phyloP scores from a whole-genome alignment of 495 filamentous ascomycete species.

The Daldinia bambusicola region DNA sequence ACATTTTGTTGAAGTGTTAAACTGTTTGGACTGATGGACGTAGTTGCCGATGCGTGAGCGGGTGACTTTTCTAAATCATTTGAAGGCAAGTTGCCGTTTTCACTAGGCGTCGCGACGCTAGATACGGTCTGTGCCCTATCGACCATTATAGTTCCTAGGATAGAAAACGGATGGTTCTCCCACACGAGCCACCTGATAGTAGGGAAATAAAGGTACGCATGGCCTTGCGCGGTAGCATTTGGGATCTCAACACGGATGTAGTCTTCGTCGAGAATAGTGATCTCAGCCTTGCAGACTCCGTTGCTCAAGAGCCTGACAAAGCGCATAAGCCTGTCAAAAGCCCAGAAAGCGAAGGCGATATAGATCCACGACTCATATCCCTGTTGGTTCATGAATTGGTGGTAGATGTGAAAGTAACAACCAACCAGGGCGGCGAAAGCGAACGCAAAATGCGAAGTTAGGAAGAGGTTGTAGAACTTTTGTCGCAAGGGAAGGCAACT shows the following conservation, averaged over 20 bases:
- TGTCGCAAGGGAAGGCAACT: slow-evolving; percentile 37
- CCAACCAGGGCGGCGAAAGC: slow-evolving; percentile 45
- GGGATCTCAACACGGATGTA: slow-evolving; percentile 53
- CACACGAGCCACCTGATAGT: slow-evolving; percentile 52
- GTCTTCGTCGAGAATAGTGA: slow-evolving; percentile 50
- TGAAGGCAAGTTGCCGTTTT: background rate
- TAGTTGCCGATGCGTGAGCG: background rate
- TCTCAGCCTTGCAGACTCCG: slow-evolving; percentile 46
- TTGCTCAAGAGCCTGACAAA: slow-evolving; percentile 47
- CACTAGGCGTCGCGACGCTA: background rate
- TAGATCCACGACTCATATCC: slow-evolving; percentile 58
- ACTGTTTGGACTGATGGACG: background rate
- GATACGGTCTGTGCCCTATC: slow-evolving; percentile 6
- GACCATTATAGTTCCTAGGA: slow-evolving; percentile 24
- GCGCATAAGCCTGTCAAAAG: slow-evolving; percentile 51
- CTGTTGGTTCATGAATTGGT: slow-evolving; percentile 46
- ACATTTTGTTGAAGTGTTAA: background rate
- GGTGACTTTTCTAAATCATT: slow-evolving; percentile 11
- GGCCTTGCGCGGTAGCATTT: slow-evolving; percentile 47
- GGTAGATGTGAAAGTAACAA: slow-evolving; percentile 50
- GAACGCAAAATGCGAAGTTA: slow-evolving; percentile 42
- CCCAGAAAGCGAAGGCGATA: slow-evolving; percentile 52
- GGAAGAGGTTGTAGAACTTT: slow-evolving; percentile 46
- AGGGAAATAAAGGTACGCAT: slow-evolving; percentile 56
- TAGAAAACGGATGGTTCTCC: slow-evolving; percentile 63